Evolutionary conservation across 768 basidiomycete species (phyloP).

Genomic region (Sporobolomyces phaffii): DNA sequence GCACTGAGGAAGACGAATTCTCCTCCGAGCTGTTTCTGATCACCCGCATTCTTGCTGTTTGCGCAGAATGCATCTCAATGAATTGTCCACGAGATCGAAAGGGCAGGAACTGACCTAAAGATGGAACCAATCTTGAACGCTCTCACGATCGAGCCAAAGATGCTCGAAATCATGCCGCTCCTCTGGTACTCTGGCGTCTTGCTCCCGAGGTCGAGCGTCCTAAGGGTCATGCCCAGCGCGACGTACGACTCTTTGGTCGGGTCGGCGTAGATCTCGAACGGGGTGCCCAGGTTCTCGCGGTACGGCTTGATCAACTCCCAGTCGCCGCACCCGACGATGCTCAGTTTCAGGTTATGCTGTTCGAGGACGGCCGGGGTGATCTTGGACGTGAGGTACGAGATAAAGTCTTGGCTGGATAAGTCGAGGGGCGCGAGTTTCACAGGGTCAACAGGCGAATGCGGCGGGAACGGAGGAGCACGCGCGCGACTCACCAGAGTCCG

Average conservation of each 20-base stretch:
- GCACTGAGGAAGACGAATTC: slow-evolving; percentile 63
- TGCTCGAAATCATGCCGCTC: slow-evolving; percentile 52
- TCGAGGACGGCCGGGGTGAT: slow-evolving; percentile 46
- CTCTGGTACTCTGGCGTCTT: slow-evolving; percentile 33
- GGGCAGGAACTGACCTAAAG: not conserved
- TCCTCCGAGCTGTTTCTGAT: slow-evolving; percentile 73
- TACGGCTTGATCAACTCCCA: slow-evolving; percentile 17
- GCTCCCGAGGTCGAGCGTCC: slow-evolving; percentile 47
- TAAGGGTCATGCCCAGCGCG: slow-evolving; percentile 67
- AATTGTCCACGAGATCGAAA: no score
- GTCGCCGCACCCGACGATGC: slow-evolving; percentile 29
- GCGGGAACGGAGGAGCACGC: no score
- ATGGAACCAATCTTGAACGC: slow-evolving; percentile 57
- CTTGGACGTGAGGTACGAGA: slow-evolving; percentile 59
- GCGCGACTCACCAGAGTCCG: not conserved
- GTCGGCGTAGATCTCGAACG: slow-evolving; percentile 30
- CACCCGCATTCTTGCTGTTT: slow-evolving; percentile 49
- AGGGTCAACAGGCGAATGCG: not conserved
- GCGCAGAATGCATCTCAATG: not conserved
- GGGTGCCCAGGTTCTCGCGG: slow-evolving; percentile 2
- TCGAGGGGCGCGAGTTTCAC: no score
- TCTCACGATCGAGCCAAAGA: slow-evolving; percentile 59
- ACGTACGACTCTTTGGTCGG: slow-evolving; percentile 47
- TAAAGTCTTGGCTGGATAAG: slow-evolving; percentile 71
- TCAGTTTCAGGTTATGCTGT: slow-evolving; percentile 43